Base-by-base conservation (phyloP, 2,329 filamentous ascomycete species). In the Penicillium hesseltinei region DNA sequence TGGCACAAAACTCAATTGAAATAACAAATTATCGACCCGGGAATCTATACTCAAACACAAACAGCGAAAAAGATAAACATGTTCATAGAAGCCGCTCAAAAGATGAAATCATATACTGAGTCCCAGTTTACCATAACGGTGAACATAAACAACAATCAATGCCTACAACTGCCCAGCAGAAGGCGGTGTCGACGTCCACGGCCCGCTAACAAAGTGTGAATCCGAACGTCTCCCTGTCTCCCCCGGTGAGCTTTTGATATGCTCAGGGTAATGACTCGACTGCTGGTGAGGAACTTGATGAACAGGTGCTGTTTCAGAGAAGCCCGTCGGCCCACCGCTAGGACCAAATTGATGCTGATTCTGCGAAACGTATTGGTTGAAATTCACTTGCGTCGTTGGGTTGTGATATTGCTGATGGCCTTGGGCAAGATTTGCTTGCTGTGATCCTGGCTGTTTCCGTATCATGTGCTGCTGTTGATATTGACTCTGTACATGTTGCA, bases 141-240 rank as follows among this genome's bases (percentile, higher is more conserved):
- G 29, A 50, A 33, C 35, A 44, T 27, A 15, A n/a, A 11, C 11
- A 51, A 5, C 8, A 15, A 0, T 23, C 17, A 19, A 6, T 33
- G 31, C 49, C 33, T 55, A 49, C 11, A 27, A 42, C 11, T 48
- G 51, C 1, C 58, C 58, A 15, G 56, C 45, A 35, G 43, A 46
- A 31, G 66, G 58, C 11, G 61, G 58, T 13, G 56, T 61, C 10
- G 59, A 50, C 1, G 66, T 59, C 68, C 67, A 71, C 15, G 68
- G 67, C 10, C 68, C 69, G 54, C 66, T 71, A 7, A 71, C 62
- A 40, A 71, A 71, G n/a, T 68, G 67, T n/a, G 67, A 58, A 57
- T 69, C 66, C 3, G 66, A 65, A 5, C 43, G 31, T 33, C 39
- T 17, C 58, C 58, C 15, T 51, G 54, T 6, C 59, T 43, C 33